Percentiles rank a stretch among this genome's conserved stretches.
Conservation (phyloP, 306 rosid genomes). For the Corylus avellana region DNA sequence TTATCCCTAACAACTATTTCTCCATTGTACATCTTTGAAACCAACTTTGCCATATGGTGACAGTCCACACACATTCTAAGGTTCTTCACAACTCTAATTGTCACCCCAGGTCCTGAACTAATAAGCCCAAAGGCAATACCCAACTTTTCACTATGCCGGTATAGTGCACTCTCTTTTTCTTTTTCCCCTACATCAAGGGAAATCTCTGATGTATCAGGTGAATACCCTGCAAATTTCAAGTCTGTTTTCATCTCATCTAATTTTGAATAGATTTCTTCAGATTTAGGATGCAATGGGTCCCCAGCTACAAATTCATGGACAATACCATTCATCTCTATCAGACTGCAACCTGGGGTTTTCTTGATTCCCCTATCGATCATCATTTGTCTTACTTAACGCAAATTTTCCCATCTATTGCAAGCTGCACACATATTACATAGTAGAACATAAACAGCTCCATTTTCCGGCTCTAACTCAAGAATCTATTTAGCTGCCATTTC, state of each 20-base stretch:
- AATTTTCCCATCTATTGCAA: conserved; percentile 62
- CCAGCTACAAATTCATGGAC: conserved; percentile 91
- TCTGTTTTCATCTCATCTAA: conserved; percentile 59
- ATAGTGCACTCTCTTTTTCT: conserved; percentile 72
- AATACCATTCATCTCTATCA: conserved; percentile 76
- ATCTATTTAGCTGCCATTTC: conserved; percentile 71
- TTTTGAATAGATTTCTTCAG: conserved; percentile 57
- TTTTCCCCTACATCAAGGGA: conserved; percentile 88
- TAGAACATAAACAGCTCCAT: conserved; percentile 70
- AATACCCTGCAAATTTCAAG: conserved; percentile 64
- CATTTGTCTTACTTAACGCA: conserved; percentile 47
- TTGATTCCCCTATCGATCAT: conserved; percentile 75
- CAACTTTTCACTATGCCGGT: conserved; percentile 76
- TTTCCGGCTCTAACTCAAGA: conserved; percentile 76
- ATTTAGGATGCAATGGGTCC: conserved; percentile 74
- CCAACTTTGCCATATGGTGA: conserved; percentile 72
- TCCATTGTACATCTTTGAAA: conserved; percentile 55
- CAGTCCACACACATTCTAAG: conserved; percentile 91
- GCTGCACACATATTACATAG: conserved; percentile 81
- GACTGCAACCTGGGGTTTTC: conserved; percentile 92
- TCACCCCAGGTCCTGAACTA: conserved; percentile 53
- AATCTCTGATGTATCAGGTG: conserved; percentile 78
- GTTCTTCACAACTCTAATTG: conserved; percentile 82
- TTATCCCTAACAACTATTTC: conserved; percentile 67
- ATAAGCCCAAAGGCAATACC: conserved; percentile 75